phyloP scores from a whole-genome alignment of 1,284 basidiomycete species.

The Cryptococcus wingfieldii region DNA sequence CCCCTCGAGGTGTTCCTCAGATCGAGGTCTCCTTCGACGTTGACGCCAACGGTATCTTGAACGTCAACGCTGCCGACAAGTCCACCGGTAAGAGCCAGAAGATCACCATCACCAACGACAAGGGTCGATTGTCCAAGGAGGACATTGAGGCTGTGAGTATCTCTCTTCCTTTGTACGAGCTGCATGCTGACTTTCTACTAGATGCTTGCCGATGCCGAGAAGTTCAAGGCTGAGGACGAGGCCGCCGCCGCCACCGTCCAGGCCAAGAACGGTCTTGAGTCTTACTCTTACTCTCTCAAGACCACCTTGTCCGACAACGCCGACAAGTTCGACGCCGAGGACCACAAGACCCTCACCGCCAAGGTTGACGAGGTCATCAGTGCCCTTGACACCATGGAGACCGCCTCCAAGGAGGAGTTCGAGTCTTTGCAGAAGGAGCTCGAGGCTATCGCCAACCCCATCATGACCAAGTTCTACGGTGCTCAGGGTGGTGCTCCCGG shows the following conservation, averaged over 20 bases:
- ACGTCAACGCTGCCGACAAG: conserved; percentile 87
- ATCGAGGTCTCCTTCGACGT: conserved; percentile 95
- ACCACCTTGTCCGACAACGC: conserved; percentile 84
- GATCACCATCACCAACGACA: conserved; percentile 98
- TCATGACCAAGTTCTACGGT: conserved; percentile 60
- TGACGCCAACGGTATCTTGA: conserved; percentile 95
- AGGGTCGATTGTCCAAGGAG: conserved; percentile 96
- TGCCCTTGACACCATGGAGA: conserved; percentile 83
- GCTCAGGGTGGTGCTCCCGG: conserved; percentile 38
- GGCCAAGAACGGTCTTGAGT: conserved; percentile 92
- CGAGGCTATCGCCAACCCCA: conserved; percentile 78
- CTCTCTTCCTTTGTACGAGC: no score
- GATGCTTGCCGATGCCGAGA: conserved; percentile 98
- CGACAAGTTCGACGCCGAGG: conserved; percentile 79
- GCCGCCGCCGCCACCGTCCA: conserved; percentile 94
- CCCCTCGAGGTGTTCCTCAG: conserved; percentile 94
- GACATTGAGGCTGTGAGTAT: conserved; percentile 89
- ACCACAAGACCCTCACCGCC: conserved; percentile 81
- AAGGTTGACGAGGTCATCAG: conserved; percentile 80
- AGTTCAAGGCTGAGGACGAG: conserved; percentile 73
- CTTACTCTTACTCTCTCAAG: conserved; percentile 93
- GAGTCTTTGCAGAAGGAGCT: conserved; percentile 91
- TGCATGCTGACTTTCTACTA: conserved; percentile 48
- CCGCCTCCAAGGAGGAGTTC: conserved; percentile 89
- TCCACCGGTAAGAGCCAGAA: conserved; percentile 79